Percentiles rank a stretch among this genome's conserved stretches.
Conservation (phyloP, 257 asterid species). For the Henckelia pumila region DNA sequence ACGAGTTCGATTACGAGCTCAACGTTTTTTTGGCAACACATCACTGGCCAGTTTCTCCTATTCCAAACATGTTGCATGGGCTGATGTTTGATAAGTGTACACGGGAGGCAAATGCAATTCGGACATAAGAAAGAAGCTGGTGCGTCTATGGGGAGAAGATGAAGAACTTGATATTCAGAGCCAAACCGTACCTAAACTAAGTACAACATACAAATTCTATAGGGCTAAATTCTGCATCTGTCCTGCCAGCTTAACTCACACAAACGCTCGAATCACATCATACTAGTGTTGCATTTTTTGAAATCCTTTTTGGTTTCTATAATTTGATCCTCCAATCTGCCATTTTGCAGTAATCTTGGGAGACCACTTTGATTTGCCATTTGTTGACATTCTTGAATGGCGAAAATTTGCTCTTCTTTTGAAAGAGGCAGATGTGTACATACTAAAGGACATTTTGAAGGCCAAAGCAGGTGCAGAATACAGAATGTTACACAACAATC, state of each 20-base stretch:
- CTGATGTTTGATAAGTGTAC: background rate
- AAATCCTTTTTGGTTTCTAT: background rate
- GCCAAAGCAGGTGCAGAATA: constrained; percentile 20
- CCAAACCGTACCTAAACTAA: background rate
- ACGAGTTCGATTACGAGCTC: too few relatives aligned
- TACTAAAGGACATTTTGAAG: constrained; percentile 23
- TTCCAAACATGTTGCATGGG: too few relatives aligned
- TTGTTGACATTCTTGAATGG: constrained; percentile 27
- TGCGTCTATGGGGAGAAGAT: constrained; percentile 19
- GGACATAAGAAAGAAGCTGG: constrained; percentile 17
- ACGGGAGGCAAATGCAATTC: constrained; percentile 21
- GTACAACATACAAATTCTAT: background rate
- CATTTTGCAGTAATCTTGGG: constrained; percentile 26
- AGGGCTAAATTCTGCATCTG: constrained; percentile 30
- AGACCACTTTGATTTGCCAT: constrained; percentile 30
- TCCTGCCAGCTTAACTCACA: constrained; percentile 24
- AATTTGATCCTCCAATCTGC: background rate
- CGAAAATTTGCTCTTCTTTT: constrained; percentile 24
- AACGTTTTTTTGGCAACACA: too few relatives aligned
- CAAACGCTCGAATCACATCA: constrained; percentile 13
- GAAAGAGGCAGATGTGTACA: constrained; percentile 14
- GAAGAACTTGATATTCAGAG: background rate
- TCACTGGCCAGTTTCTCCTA: too few relatives aligned
- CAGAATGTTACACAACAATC: constrained; percentile 17
- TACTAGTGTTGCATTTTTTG: background rate